A percentile compares a stretch with the other conserved stretches of the same genome.
Conservation (phyloP, 2,329 filamentous ascomycete species). For the Aspergillus tanneri region DNA sequence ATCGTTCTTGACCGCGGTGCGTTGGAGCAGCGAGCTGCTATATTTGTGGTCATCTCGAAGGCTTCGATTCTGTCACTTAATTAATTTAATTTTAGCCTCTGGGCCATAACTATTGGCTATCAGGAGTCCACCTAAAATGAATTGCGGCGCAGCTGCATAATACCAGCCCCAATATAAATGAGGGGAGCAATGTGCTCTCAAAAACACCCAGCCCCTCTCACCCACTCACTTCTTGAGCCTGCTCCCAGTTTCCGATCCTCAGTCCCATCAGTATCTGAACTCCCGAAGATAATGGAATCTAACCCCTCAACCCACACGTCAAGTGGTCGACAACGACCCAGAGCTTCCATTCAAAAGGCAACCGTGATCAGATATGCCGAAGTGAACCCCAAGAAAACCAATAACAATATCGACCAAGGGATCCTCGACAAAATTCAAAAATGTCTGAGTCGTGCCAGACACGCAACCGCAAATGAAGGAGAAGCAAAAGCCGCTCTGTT, state of each 20-base stretch:
- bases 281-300: neutral
- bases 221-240: conserved; percentile 3
- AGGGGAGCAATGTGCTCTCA: conserved; percentile 2
- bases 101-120: neutral
- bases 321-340: neutral
- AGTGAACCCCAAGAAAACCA: neutral
- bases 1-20: too few relatives aligned
- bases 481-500: conserved; percentile 24
- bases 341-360: conserved; percentile 8
- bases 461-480: conserved; percentile 20
- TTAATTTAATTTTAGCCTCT: neutral
- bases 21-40: neutral
- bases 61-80: neutral
- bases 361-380: conserved; percentile 7
- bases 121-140: conserved; percentile 1
- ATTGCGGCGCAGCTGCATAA: neutral
- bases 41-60: neutral
- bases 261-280: neutral
- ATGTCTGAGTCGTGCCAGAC: conserved; percentile 22
- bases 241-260: neutral
- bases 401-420: conserved; percentile 1
- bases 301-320: neutral
- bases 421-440: conserved; percentile 25
- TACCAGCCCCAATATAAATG: neutral
- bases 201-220: neutral